Percentiles rank a stretch among this genome's conserved stretches.
phyloP scores from a whole-genome alignment of 805 yeast species.

The Lipomyces lipofer region DNA sequence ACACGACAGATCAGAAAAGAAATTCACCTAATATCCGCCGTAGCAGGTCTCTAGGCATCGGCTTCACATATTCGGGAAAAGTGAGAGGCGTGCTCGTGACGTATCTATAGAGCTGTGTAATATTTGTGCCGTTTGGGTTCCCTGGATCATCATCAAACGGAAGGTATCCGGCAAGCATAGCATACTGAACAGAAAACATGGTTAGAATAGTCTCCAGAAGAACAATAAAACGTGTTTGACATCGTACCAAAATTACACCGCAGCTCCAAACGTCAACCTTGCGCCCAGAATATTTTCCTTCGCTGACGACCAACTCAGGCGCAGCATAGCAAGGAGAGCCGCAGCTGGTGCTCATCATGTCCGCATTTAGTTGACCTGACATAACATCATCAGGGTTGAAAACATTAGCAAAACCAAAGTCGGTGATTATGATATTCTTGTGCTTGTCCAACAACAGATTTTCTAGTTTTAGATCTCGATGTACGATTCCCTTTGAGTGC shows the following conservation, averaged over 20 bases:
- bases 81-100: conserved; percentile 89
- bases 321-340: conserved; percentile 99
- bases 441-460: conserved; percentile 78
- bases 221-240: too few relatives aligned
- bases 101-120: conserved; percentile 84
- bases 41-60: conserved; percentile 86
- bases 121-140: conserved; percentile 94
- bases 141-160: conserved; percentile 98
- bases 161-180: conserved; percentile 94
- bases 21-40: conserved; percentile 55
- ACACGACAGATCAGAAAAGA: background rate
- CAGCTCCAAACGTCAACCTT: conserved; percentile 97
- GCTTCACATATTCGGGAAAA: conserved; percentile 90
- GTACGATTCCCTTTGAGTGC: conserved; percentile 78
- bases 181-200: conserved; percentile 48
- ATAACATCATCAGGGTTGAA: conserved; percentile 43
- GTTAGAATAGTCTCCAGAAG: background rate
- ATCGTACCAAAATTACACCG: conserved; percentile 75
- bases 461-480: conserved; percentile 74
- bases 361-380: conserved; percentile 41
- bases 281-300: conserved; percentile 83
- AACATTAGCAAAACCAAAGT: conserved; percentile 93
- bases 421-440: conserved; percentile 82
- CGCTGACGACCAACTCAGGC: conserved; percentile 89
- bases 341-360: conserved; percentile 89